phyloP scores from a whole-genome alignment of 129 eudicot species.

The carrot (Daucus carota) region DH1_v3.0 NC_030383.2:8400001-8400500 shows the following conservation, averaged over 20 bases:
- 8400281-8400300: not conserved
- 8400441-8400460: too few relatives aligned
- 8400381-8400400: not conserved
- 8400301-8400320: not conserved
- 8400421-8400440: too few relatives aligned
- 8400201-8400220: not conserved
- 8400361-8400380: not conserved
- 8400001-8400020: slow-evolving; percentile 9
- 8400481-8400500: too few relatives aligned
- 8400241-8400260: not conserved
- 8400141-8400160: not conserved
- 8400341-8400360: not conserved
- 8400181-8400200: not conserved
- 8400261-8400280: not conserved
- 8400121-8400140: not conserved
- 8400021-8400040: not conserved
- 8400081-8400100: not conserved
- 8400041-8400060: slow-evolving; percentile 2
- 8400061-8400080: not conserved
- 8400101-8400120: not conserved
- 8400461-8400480: too few relatives aligned
- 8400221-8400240: not conserved
- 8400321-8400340: not conserved
- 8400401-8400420: too few relatives aligned
- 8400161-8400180: not conserved